A percentile compares a stretch with the other conserved stretches of the same genome.
phyloP scores from a whole-genome alignment of 164 flowering plant genomes.

The Warburgia ugandensis region DNA sequence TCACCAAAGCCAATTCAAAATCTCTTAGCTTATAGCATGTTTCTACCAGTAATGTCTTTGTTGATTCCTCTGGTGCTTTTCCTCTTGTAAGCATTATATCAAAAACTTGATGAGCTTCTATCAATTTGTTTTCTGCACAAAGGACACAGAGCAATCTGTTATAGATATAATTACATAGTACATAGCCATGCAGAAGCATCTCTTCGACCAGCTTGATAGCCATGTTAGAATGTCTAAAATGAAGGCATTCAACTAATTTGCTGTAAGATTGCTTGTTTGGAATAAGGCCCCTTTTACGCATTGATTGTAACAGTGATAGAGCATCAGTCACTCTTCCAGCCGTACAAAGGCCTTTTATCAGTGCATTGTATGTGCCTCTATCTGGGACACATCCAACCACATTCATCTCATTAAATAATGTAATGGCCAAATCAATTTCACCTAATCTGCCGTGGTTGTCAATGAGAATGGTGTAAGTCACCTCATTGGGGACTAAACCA shows the following conservation, averaged over 20 bases:
- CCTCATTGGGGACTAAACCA: conserved; percentile 44
- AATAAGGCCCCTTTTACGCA: conserved; percentile 50
- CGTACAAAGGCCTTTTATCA: conserved; percentile 42
- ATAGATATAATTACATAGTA: conserved; percentile 22
- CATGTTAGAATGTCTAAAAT: conserved; percentile 14
- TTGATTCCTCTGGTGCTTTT: conserved; percentile 10
- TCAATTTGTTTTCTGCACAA: conserved; percentile 22
- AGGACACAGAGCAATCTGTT: conserved; percentile 25
- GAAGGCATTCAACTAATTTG: conserved; percentile 27
- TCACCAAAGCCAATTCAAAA: conserved; percentile 6
- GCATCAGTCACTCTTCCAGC: conserved; percentile 40
- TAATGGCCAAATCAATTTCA: conserved; percentile 34
- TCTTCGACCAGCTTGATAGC: conserved; percentile 41
- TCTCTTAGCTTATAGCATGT: conserved; percentile 9
- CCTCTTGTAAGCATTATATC: conserved; percentile 23
- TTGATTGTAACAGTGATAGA: conserved; percentile 25
- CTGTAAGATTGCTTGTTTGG: conserved; percentile 36
- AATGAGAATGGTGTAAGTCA: conserved; percentile 57
- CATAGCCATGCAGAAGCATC: conserved; percentile 32
- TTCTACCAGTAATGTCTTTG: conserved; percentile 10
- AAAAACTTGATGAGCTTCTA: conserved; percentile 22
- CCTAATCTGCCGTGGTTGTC: conserved; percentile 30
- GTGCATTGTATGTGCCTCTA: conserved; percentile 30
- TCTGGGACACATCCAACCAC: conserved; percentile 37
- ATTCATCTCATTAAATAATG: conserved; percentile 44